A percentile compares a stretch with the other conserved stretches of the same genome.
These are phyloP conservation scores for Blastobotrys indianensis DNA, from an alignment of 1,139 yeast species.

Conservation along the genomic window DNA sequence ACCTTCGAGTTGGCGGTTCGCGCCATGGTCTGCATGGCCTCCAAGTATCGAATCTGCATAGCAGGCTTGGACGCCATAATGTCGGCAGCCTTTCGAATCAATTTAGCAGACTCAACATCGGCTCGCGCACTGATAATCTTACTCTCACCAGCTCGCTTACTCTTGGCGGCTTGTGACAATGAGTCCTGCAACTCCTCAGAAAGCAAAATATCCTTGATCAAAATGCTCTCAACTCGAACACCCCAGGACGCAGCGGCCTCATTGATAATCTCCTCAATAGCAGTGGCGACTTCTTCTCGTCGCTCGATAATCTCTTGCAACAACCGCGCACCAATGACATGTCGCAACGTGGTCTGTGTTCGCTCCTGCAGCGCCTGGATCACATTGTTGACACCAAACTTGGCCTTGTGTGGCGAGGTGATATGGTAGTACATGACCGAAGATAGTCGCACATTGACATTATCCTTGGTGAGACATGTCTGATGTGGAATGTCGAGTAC, in stretches of 20 bases:
- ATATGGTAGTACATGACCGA: conserved; percentile 67
- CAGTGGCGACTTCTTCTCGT: conserved; percentile 64
- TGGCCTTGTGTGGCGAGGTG: conserved; percentile 63
- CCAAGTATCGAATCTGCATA: conserved; percentile 73
- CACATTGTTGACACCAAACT: conserved; percentile 52
- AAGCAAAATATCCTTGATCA: conserved; percentile 61
- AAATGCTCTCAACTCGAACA: conserved; percentile 59
- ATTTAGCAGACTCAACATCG: conserved; percentile 69
- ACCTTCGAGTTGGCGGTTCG: conserved; percentile 57
- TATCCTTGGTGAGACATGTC: conserved; percentile 64
- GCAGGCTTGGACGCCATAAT: conserved; percentile 71
- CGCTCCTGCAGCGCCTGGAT: conserved; percentile 59
- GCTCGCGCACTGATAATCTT: conserved; percentile 72
- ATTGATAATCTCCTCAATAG: conserved; percentile 57
- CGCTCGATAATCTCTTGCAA: conserved; percentile 73
- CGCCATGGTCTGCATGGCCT: conserved; percentile 76
- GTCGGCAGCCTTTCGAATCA: conserved; percentile 77
- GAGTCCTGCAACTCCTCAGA: conserved; percentile 56
- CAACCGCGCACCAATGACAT: conserved; percentile 61
- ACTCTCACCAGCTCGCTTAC: conserved; percentile 71
- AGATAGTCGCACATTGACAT: conserved; percentile 55
- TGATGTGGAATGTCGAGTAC: conserved; percentile 65
- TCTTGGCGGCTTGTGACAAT: conserved; percentile 70
- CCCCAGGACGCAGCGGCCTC: conserved; percentile 71
- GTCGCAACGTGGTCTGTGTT: conserved; percentile 70